Evolutionary conservation across 306 rosid species (phyloP).

Genomic region (Senna siamea): DNA sequence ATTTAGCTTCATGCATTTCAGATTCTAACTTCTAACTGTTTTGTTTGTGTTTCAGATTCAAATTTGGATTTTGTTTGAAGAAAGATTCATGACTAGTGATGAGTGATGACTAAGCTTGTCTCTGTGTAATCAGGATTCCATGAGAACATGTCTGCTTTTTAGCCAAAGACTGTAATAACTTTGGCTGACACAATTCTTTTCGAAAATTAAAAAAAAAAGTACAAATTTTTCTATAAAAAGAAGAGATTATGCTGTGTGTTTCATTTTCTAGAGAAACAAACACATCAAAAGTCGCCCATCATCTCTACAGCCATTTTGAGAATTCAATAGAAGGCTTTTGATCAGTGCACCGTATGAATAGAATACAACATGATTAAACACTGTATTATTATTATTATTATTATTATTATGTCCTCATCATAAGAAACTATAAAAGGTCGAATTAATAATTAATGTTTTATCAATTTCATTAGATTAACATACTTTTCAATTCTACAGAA

Average conservation of each 20-base stretch:
- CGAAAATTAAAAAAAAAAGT: neutral
- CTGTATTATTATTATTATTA: no score
- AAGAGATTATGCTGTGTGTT: conserved; percentile 40
- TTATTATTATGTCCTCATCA: no score
- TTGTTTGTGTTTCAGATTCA: neutral
- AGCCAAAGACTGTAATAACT: conserved; percentile 20
- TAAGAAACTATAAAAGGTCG: no score
- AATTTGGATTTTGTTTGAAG: conserved; percentile 6
- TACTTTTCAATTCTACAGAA: no score
- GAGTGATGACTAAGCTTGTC: neutral
- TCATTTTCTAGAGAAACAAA: conserved; percentile 34
- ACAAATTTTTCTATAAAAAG: conserved; percentile 39
- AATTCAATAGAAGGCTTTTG: conserved; percentile 30
- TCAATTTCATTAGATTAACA: no score
- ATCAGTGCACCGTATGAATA: conserved; percentile 22
- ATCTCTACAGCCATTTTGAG: conserved; percentile 31
- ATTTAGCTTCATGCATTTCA: no score
- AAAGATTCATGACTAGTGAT: neutral
- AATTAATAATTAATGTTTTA: no score
- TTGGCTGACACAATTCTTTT: conserved; percentile 39
- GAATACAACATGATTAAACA: conserved; percentile 19
- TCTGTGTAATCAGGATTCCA: neutral
- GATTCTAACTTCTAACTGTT: no score
- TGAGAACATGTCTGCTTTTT: no score
- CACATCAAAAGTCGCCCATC: conserved; percentile 41